Base-by-base conservation (phyloP, 371 early-diverging fungal species). In the Nematocida homosporus region DNA sequence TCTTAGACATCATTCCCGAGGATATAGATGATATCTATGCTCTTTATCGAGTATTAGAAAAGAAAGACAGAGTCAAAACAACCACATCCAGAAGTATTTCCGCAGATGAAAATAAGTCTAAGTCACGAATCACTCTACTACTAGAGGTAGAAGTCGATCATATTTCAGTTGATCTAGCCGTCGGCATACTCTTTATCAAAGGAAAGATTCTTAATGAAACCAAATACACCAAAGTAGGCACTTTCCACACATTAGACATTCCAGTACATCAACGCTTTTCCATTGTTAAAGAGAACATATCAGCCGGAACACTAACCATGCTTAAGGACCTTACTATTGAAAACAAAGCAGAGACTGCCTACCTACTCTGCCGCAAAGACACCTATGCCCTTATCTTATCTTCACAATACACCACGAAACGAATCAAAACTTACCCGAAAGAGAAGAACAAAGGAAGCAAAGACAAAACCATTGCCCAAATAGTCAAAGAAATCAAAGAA, bases 11-110 rank as follows among this genome's bases (percentile, higher is more conserved):
- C 18, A 55, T 63, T 44, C 63, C 82, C 56, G 81, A 81, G 52
- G 60, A 78, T 56, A 38, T 55, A 13, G 84, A 82, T 56, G 84
- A 84, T 67, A 81, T 82, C n/a, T 84, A 81, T 54, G 55, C 29
- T 13, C 40, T 83, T 27, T 72, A 78, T 54, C 48, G 66, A 40
- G 68, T 84, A 23, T 72, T 84, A 38, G 59, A 67, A 3, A 23
- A 10, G 34, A 64, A 68, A 23, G 84, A 84, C 56, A 69, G 20
- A 40, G 67, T 84, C 29, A 78, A 79, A 52, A 60, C 69, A 5
- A 23, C 27, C 29, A 82, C 84, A 16, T 60, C 65, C 16, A 59
- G 84, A 41, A 84, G 80, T 64, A 54, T 83, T 20, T 53, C 66
- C 13, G 51, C 77, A 27, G 81, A 81, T 40, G 55, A 55, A 27